phyloP scores from a whole-genome alignment of 768 basidiomycete species.

The Trametes villosa region DNA sequence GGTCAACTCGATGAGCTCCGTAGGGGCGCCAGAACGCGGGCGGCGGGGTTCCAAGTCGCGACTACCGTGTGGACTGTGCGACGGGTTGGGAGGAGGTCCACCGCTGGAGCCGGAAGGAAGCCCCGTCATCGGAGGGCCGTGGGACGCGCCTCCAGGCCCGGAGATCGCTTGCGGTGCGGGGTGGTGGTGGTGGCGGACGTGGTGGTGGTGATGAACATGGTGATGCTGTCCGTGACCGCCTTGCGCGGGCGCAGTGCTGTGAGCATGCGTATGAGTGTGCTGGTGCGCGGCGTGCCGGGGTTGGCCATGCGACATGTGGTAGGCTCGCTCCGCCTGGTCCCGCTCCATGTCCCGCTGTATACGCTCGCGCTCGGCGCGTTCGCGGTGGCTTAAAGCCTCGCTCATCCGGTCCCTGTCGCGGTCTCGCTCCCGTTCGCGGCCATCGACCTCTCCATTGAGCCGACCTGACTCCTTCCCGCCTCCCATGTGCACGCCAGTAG shows the following conservation, averaged over 20 bases:
- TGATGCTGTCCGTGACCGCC: conserved; percentile 28
- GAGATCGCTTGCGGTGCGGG: conserved; percentile 23
- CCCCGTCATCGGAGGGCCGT: conserved; percentile 18
- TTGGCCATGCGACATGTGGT: conserved; percentile 18
- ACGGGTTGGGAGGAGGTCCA: background rate
- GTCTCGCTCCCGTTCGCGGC: conserved; percentile 26
- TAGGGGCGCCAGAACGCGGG: conserved; percentile 30
- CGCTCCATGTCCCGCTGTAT: conserved; percentile 28
- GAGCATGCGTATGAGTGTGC: too few species aligned
- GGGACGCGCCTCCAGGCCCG: conserved; percentile 17
- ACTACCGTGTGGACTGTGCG: conserved; percentile 20
- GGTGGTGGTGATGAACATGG: conserved; percentile 40
- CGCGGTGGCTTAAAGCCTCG: conserved; percentile 17
- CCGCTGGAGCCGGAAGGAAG: conserved; percentile 7
- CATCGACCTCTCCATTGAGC: conserved; percentile 23
- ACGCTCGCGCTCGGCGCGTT: conserved; percentile 27
- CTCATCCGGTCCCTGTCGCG: conserved; percentile 25
- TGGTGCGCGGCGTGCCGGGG: conserved; percentile 24
- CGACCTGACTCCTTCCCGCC: conserved; percentile 23
- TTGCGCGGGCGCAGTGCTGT: conserved; percentile 26
- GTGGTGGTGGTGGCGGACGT: conserved; percentile 39
- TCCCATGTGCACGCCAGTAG: conserved; percentile 5
- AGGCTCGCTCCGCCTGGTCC: conserved; percentile 28
- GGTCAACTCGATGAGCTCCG: conserved; percentile 32
- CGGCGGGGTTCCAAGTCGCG: conserved; percentile 31